These are phyloP conservation scores for Populus deltoides DNA, from an alignment of 345 rosid genomes.

Conservation along the genomic window DNA sequence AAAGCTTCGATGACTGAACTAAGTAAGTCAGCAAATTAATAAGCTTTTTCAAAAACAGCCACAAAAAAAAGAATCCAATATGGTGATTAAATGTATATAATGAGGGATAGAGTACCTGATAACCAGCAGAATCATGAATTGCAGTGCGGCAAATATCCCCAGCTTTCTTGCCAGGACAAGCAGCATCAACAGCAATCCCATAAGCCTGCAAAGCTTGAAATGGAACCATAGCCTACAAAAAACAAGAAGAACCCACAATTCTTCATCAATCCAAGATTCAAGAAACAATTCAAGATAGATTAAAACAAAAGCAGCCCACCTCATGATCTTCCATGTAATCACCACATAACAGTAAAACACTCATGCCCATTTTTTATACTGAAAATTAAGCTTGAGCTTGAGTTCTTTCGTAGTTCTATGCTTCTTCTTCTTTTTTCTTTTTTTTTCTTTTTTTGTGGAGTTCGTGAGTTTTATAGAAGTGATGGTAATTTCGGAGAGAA, in stretches of 20 bases:
- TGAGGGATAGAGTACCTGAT: conserved; percentile 51
- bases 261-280: not conserved
- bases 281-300: not conserved
- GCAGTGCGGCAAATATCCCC: conserved; percentile 81
- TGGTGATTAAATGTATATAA: not conserved
- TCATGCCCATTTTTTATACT: conserved; percentile 5
- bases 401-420: too few relatives aligned
- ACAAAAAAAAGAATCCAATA: too few relatives aligned
- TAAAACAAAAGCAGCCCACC: conserved; percentile 25
- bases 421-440: too few relatives aligned
- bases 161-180: conserved; percentile 77
- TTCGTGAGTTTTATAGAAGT: too few relatives aligned
- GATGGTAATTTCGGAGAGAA: too few relatives aligned
- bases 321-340: conserved; percentile 82
- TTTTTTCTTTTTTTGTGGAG: too few relatives aligned
- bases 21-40: too few relatives aligned
- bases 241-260: not conserved
- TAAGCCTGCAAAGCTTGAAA: conserved; percentile 77
- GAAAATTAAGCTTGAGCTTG: too few relatives aligned
- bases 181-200: conserved; percentile 68
- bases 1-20: too few relatives aligned
- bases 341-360: conserved; percentile 62
- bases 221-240: conserved; percentile 81
- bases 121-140: conserved; percentile 48
- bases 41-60: too few relatives aligned